Base-by-base conservation (phyloP, 108 stramenopile species). In the Stephanodiscus minutulus region DNA sequence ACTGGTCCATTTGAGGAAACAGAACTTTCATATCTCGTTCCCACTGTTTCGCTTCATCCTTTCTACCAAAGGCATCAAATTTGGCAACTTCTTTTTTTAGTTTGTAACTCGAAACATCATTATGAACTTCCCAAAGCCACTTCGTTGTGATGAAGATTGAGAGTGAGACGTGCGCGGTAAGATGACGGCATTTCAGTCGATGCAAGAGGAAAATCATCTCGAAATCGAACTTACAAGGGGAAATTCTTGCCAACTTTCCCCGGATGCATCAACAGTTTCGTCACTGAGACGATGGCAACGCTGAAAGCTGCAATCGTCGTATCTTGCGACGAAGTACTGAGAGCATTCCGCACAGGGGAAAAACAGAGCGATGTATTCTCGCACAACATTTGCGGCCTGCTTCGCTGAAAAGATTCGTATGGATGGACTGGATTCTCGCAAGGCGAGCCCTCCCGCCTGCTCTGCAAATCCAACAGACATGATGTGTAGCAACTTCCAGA, bases 401-500 rank as follows among this genome's bases (percentile, higher is more conserved):
- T 44, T 41, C 3, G 79, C 47, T n/a, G 62, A 68, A 47, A 76
- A 76, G 8, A 76, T 61, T 36, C 74, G 61, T 36, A 76, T 43
- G n/a, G 66, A 68, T 12, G 72, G 52, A 64, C 59, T 36, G 46
- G 68, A 57, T 25, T 68, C 66, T 67, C 29, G 72, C 72, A 81
- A 78, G 43, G 72, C 55, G 36, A 66, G 47, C 28, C 78, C 66
- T 41, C 64, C 61, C 53, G 47, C 79, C 36, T 84, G 83, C 59
- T 84, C 80, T n/a, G 76, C 80, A 22, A 84, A 68, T 0, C 83
- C 83, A 3, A 84, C 55, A 10, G 73, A 77, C 41, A 81, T 73
- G 15, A 84, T 54, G 54, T 84, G 83, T 11, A 84, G 53, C 54
- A 84, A 25, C 37, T 81, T 82, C 83, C 83, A 84, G 18, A 84